Conservation (phyloP, 176 grass and related monocot genomes). For the Echinochloa phyllopogon region DNA sequence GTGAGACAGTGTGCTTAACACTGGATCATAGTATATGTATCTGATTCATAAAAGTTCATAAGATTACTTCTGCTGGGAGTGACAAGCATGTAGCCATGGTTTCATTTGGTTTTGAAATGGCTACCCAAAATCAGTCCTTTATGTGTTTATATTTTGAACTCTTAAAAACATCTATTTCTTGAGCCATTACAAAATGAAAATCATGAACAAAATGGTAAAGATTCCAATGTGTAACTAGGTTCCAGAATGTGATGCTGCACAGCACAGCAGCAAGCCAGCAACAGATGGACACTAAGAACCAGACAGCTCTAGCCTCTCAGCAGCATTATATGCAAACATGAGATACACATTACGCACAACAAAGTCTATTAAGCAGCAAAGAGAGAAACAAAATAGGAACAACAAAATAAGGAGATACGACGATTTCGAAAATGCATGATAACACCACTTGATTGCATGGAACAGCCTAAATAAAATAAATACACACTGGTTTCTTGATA, state of each 20-base stretch:
- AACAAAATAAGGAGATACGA: constrained; percentile 15
- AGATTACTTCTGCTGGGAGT: neutral
- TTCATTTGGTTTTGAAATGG: neutral
- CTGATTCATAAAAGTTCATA: neutral
- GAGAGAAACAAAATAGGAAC: neutral
- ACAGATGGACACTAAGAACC: constrained; percentile 3
- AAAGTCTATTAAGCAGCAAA: constrained; percentile 1
- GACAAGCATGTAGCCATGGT: neutral
- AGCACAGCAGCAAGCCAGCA: neutral
- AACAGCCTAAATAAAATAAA: neutral
- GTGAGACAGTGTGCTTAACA: neutral
- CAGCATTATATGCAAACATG: neutral
- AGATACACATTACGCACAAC: constrained; percentile 7
- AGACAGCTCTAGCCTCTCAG: constrained; percentile 8
- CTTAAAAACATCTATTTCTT: neutral
- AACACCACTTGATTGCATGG: neutral
- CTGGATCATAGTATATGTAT: neutral
- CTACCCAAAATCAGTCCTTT: neutral
- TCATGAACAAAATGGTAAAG: neutral
- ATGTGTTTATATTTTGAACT: neutral
- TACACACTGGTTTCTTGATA: neutral
- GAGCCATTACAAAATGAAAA: neutral
- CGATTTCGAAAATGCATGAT: neutral
- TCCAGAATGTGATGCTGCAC: neutral
- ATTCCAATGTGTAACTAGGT: neutral